A percentile compares a stretch with the other conserved stretches of the same genome.
phyloP scores from a whole-genome alignment of 23 red algal genomes.

The Gracilaria caudata region DNA sequence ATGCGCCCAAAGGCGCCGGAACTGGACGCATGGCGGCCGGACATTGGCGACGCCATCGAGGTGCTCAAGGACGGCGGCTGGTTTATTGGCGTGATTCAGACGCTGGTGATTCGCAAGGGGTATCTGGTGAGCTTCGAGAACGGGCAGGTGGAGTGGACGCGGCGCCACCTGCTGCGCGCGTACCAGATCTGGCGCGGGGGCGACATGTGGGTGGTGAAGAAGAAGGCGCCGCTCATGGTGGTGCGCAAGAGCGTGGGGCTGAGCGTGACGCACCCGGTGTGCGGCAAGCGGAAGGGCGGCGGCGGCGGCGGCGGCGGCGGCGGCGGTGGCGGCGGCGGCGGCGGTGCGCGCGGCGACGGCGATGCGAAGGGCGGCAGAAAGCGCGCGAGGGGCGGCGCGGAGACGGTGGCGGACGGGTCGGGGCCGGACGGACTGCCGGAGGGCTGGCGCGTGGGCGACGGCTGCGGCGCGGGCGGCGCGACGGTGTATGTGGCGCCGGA shows the following conservation, averaged over 20 bases:
- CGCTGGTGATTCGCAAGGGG: conserved; percentile 71
- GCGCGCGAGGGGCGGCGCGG: background rate
- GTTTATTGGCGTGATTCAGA: conserved; percentile 73
- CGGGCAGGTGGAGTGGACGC: conserved; percentile 61
- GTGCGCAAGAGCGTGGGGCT: conserved; percentile 62
- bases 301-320: background rate
- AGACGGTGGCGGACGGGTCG: conserved; percentile 5
- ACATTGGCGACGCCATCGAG: conserved; percentile 81
- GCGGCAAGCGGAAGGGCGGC: conserved; percentile 29
- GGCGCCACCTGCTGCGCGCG: conserved; percentile 60
- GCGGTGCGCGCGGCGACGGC: background rate
- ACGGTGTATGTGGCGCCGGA: conserved; percentile 65
- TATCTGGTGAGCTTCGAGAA: conserved; percentile 69
- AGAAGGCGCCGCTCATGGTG: conserved; percentile 60
- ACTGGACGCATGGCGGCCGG: conserved; percentile 59
- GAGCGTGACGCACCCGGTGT: conserved; percentile 66
- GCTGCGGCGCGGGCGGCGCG: background rate
- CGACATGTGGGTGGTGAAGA: conserved; percentile 73
- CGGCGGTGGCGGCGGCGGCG: background rate
- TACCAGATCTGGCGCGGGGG: conserved; percentile 83
- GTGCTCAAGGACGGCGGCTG: conserved; percentile 65
- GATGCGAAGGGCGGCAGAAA: background rate
- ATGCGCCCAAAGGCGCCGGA: conserved; percentile 47
- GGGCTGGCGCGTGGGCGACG: conserved; percentile 52
- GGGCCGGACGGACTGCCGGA: conserved; percentile 68